Conservation (phyloP, 2,329 filamentous ascomycete genomes). For the Ophiostoma quercus region DNA sequence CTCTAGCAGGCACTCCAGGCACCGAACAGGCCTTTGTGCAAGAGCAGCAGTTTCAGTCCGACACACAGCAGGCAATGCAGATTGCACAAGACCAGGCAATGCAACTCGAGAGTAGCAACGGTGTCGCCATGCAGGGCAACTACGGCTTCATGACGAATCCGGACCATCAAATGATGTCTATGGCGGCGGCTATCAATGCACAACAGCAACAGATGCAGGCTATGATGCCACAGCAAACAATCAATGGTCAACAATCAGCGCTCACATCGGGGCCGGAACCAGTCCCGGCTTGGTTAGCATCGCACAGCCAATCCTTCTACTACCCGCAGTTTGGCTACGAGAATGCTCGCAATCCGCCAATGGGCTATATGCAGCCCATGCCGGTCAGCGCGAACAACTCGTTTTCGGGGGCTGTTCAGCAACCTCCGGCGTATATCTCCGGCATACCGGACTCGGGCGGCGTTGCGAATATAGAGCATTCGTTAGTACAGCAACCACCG, state of each 20-base stretch:
- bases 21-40: not conserved
- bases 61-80: not conserved
- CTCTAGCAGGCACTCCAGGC: not conserved
- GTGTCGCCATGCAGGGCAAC: not conserved
- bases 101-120: not conserved
- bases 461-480: not conserved
- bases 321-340: conserved; percentile 2
- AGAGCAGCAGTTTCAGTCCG: not conserved
- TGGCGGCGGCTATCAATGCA: not conserved
- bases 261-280: too few species aligned
- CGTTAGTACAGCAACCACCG: not conserved
- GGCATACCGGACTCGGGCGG: not conserved
- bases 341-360: not conserved
- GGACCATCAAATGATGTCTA: conserved; percentile 6
- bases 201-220: not conserved
- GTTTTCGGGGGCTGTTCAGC: not conserved
- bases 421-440: not conserved
- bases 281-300: not conserved
- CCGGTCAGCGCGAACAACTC: not conserved
- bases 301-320: not conserved
- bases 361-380: not conserved
- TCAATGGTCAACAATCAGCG: not conserved
- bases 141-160: not conserved
- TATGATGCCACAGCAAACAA: conserved; percentile 4
- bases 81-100: not conserved